Base-by-base conservation (phyloP, 2,329 filamentous ascomycete genomes). In the Fusarium compactum region DNA sequence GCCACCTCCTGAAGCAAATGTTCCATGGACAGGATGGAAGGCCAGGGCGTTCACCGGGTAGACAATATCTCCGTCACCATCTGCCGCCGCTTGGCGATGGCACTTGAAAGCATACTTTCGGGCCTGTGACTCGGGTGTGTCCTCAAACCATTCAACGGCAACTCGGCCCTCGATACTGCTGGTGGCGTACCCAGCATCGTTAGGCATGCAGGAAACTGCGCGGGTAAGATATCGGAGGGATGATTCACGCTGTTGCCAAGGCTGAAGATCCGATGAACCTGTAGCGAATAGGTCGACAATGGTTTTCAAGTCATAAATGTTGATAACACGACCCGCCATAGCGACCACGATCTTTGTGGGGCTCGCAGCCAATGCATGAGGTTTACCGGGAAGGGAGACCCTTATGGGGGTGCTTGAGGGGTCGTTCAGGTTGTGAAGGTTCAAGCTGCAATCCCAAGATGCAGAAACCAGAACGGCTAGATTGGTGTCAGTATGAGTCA, bases 81-180 rank as follows among this genome's bases (percentile, higher is more conserved):
- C 86, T 3, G 88, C 81, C 12, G 85, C 86, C 2, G 90, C 86
- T 79, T 97, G 93, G 7, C 96, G 89, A 81, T 99, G 96, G 81
- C 96, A 99, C 81, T 99, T 99, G 88, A 99, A 99, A 16, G 96
- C 96, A 80, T 98, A 99, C 80, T 98, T 98, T 72, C 95, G 89
- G 41, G 92, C 91, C 82, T 98, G 95, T 6, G 92, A 95, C 79
- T 95, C 92, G 44, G 90, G 85, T 8, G 90, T 93, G 18, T 96
- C 93, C 78, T 98, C 96, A 79, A 99, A 98, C 93, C 95, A 98
- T 80, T 99, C 96, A 2, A 99, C 96, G 0, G 95, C 95, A 3
- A 99, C 94, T 74, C 96, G 90, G 7, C 96, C 96, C 79, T 99
- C 96, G 76, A 99, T 99, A 76, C 91, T 95, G 62, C 90, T 93